These are phyloP conservation scores for Xylaria intraflava DNA, from an alignment of 495 filamentous ascomycete genomes.

Conservation along the genomic window DNA sequence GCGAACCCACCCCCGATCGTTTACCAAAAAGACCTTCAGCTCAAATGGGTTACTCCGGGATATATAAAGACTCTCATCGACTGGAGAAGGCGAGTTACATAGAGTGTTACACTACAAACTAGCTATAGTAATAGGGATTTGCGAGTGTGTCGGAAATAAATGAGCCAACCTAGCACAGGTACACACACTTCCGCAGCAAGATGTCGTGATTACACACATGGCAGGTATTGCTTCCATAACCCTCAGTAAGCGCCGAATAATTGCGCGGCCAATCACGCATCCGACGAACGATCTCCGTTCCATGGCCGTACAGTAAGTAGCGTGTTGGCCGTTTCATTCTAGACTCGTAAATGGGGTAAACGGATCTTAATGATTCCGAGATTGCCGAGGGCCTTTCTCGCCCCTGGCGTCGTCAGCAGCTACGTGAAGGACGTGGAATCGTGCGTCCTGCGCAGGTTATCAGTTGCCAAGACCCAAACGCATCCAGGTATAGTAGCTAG, in stretches of 20 bases:
- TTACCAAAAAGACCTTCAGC: no score
- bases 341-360: slow-evolving; percentile 3
- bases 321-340: slow-evolving; percentile 2
- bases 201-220: neutral
- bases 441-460: slow-evolving; percentile 1
- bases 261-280: slow-evolving; percentile 6
- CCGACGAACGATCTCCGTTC: neutral
- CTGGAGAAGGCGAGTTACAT: no score
- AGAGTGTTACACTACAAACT: no score
- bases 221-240: neutral
- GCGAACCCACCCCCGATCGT: no score
- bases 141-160: no score
- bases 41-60: no score
- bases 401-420: slow-evolving; percentile 6
- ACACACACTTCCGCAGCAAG: neutral
- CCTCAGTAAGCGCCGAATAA: slow-evolving; percentile 5
- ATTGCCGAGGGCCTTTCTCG: slow-evolving; percentile 6
- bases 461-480: slow-evolving; percentile 6
- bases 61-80: no score
- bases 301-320: slow-evolving; percentile 8
- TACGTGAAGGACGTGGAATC: neutral
- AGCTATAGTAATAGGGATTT: no score
- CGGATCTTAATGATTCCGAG: slow-evolving; percentile 7
- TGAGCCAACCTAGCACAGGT: neutral
- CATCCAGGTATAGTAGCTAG: no score